Percentiles rank a stretch among this genome's conserved stretches.
Evolutionary conservation across 306 rosid species (phyloP).

Genomic region (Begonia peltatifolia): DNA sequence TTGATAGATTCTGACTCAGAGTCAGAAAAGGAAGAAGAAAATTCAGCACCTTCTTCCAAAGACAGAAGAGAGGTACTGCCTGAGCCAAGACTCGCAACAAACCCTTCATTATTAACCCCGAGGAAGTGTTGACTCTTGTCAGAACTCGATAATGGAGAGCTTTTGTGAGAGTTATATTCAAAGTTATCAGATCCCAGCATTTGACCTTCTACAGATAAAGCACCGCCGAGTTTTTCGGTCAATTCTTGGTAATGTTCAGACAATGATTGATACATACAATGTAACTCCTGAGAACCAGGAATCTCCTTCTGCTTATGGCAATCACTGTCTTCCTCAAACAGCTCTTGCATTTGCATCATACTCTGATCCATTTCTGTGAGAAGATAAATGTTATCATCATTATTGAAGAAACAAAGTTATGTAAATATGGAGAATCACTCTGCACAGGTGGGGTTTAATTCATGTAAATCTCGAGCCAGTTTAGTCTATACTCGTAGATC

Average conservation of each 20-base stretch:
- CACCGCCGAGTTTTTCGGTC: conserved; percentile 15
- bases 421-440: too few species aligned
- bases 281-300: conserved; percentile 21
- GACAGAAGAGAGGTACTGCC: conserved; percentile 38
- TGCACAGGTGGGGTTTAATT: too few species aligned
- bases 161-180: conserved; percentile 21
- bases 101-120: conserved; percentile 18
- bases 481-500: too few species aligned
- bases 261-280: conserved; percentile 22
- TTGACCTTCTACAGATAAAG: conserved; percentile 9
- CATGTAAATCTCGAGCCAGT: too few species aligned
- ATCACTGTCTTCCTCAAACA: conserved; percentile 23
- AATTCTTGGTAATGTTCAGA: conserved; percentile 13
- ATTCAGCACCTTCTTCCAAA: conserved; percentile 27
- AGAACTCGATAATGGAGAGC: conserved; percentile 24
- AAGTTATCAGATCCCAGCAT: conserved; percentile 30
- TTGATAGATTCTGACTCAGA: conserved; percentile 35
- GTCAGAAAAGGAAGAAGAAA: conserved; percentile 35
- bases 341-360: conserved; percentile 22
- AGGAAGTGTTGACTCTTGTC: conserved; percentile 22
- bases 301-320: conserved; percentile 13
- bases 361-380: conserved; percentile 28
- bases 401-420: too few species aligned
- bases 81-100: conserved; percentile 37
- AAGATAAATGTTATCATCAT: too few species aligned